Conservation (phyloP, 306 rosid species). For the Delonix regia region DNA sequence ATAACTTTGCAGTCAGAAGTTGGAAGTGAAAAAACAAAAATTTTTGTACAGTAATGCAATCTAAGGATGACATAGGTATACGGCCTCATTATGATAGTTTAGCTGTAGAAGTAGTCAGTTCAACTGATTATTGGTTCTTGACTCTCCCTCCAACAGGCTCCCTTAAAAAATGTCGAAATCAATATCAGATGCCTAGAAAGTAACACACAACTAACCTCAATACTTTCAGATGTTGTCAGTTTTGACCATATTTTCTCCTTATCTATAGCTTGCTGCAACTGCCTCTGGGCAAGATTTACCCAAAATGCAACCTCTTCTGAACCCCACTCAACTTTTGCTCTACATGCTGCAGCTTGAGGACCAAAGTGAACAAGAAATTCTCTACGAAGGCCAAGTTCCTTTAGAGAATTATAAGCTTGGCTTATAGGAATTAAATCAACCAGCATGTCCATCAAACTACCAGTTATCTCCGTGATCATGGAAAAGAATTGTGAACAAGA, state of each 20-base stretch:
- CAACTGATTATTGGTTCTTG: conserved; percentile 13
- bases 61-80: not conserved
- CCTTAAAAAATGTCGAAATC: conserved; percentile 39
- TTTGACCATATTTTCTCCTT: conserved; percentile 98
- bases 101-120: conserved; percentile 14
- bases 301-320: conserved; percentile 93
- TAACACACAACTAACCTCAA: conserved; percentile 68
- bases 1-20: not conserved
- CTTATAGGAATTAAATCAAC: conserved; percentile 71
- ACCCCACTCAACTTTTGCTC: conserved; percentile 72
- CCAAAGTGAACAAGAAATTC: conserved; percentile 96
- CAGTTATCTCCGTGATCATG: conserved; percentile 72
- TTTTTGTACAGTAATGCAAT: conserved; percentile 9
- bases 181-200: conserved; percentile 27
- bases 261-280: conserved; percentile 82
- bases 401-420: conserved; percentile 79
- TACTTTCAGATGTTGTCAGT: conserved; percentile 94
- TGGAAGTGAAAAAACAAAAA: not conserved
- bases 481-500: conserved; percentile 87
- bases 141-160: conserved; percentile 30
- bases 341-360: conserved; percentile 84
- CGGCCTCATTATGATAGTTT: conserved; percentile 19
- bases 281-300: conserved; percentile 86
- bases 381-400: conserved; percentile 74
- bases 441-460: conserved; percentile 94